A percentile compares a stretch with the other conserved stretches of the same genome.
These are phyloP conservation scores for Monosporascus sp. DNA, from an alignment of 2,329 filamentous ascomycete genomes.

Conservation along the genomic window DNA sequence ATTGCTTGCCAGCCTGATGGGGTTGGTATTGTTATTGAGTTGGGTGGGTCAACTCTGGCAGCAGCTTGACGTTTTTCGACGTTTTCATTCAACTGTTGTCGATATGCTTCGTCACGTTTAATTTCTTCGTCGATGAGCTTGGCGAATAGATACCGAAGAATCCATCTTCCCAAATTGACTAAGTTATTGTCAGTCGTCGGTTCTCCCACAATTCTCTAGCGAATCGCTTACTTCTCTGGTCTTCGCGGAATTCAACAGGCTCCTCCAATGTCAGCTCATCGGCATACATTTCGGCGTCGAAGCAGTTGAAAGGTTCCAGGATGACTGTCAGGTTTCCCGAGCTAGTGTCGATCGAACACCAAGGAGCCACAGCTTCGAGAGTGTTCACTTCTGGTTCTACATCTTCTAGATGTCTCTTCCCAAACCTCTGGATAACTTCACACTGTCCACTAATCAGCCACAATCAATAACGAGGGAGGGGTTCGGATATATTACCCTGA, in stretches of 20 bases:
- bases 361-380: constrained; percentile 82
- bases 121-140: constrained; percentile 89
- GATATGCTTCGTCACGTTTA: constrained; percentile 67
- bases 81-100: constrained; percentile 61
- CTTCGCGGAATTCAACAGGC: constrained; percentile 77
- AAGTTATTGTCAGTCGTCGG: constrained; percentile 10
- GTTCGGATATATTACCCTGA: constrained; percentile 55
- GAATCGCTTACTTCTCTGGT: constrained; percentile 72
- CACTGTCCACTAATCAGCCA: constrained; percentile 50
- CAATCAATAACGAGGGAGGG: background rate
- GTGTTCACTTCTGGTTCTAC: constrained; percentile 85
- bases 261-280: constrained; percentile 77
- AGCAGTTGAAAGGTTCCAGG: constrained; percentile 90
- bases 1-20: constrained; percentile 32
- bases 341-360: constrained; percentile 92
- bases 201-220: background rate
- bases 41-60: constrained; percentile 53
- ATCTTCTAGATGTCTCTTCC: constrained; percentile 89
- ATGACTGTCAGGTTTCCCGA: constrained; percentile 89
- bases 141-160: constrained; percentile 85
- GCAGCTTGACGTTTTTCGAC: constrained; percentile 53
- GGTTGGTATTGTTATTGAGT: constrained; percentile 48
- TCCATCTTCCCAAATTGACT: constrained; percentile 97
- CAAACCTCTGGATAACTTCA: constrained; percentile 82
- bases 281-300: constrained; percentile 95